A percentile compares a stretch with the other conserved stretches of the same genome.
Evolutionary conservation across 2,329 filamentous ascomycete species (phyloP).

Genomic region (Albifimbria verrucaria): DNA sequence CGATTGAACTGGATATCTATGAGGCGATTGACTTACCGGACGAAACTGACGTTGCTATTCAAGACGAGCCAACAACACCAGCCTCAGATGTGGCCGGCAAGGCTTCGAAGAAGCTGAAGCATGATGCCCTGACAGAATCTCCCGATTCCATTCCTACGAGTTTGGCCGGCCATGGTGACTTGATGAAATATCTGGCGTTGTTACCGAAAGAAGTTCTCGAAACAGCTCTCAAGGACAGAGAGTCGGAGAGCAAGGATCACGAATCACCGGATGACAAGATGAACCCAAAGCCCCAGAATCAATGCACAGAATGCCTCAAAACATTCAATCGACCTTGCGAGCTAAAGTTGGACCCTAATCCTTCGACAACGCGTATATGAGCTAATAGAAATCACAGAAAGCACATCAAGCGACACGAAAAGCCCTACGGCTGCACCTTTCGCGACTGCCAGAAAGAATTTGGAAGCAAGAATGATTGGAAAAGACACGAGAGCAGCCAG

Average conservation of each 20-base stretch:
- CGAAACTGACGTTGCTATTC: too few species aligned
- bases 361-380: neutral
- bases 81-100: too few species aligned
- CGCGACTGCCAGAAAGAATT: constrained; percentile 67
- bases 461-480: constrained; percentile 94
- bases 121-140: too few species aligned
- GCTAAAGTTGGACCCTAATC: constrained; percentile 46
- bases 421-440: constrained; percentile 80
- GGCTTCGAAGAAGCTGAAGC: too few species aligned
- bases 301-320: constrained; percentile 43
- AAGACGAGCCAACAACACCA: too few species aligned
- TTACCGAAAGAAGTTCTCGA: constrained; percentile 30
- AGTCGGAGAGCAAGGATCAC: too few species aligned
- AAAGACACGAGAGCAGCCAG: constrained; percentile 80
- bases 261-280: neutral
- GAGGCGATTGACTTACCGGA: too few species aligned
- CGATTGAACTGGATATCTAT: too few species aligned
- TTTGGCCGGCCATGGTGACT: neutral
- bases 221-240: constrained; percentile 26
- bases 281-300: constrained; percentile 12
- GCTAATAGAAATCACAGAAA: constrained; percentile 56
- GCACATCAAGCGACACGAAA: constrained; percentile 76
- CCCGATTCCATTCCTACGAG: neutral
- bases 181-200: neutral
- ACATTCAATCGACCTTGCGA: constrained; percentile 49